Conservation (phyloP, 768 basidiomycete species). For the Naganishia onofrii region DNA sequence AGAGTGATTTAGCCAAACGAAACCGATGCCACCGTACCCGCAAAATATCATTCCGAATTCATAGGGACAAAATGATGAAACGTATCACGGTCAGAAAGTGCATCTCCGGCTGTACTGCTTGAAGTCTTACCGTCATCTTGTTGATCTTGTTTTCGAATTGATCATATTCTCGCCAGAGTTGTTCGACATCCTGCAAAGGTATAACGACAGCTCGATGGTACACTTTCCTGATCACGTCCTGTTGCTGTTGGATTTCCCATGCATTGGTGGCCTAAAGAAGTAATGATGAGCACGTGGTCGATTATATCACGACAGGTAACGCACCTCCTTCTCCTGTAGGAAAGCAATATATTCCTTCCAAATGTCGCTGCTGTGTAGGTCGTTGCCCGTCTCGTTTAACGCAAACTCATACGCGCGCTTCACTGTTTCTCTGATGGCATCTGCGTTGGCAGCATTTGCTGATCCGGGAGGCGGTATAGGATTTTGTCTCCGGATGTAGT, state of each 20-base stretch:
- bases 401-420: slow-evolving; percentile 91
- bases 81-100: neutral
- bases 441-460: slow-evolving; percentile 42
- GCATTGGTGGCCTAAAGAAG: slow-evolving; percentile 64
- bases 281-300: neutral
- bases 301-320: neutral
- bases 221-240: slow-evolving; percentile 84
- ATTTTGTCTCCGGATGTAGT: slow-evolving; percentile 77
- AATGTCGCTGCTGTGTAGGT: slow-evolving; percentile 85
- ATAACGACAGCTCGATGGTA: slow-evolving; percentile 93
- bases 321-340: slow-evolving; percentile 73
- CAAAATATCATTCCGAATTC: neutral
- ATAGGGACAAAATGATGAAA: neutral
- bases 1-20: slow-evolving; percentile 14
- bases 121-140: slow-evolving; percentile 66
- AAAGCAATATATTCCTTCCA: slow-evolving; percentile 95
- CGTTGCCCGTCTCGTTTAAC: slow-evolving; percentile 80
- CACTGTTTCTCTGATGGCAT: slow-evolving; percentile 68
- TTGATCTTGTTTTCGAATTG: slow-evolving; percentile 85
- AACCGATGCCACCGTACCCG: neutral
- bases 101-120: neutral
- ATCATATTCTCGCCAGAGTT: slow-evolving; percentile 89
- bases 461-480: slow-evolving; percentile 54
- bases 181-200: slow-evolving; percentile 87
- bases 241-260: slow-evolving; percentile 94